Base-by-base conservation (phyloP, 2,329 filamentous ascomycete species). In the Endoconidiophora polonica region DNA sequence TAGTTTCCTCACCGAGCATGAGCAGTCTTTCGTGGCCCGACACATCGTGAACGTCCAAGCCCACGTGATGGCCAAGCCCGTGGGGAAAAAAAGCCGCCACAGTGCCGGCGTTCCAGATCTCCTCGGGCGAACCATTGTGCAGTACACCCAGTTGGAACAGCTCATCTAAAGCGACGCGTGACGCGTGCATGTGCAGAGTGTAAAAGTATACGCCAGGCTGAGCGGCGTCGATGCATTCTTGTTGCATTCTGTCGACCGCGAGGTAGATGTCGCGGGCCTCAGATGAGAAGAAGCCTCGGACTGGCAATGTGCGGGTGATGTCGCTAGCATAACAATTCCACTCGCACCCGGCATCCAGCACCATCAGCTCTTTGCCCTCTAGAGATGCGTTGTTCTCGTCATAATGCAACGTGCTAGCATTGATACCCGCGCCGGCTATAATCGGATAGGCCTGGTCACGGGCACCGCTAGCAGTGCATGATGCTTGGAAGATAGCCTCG, bases 291-390 rank as follows among this genome's bases (percentile, higher is more conserved):
- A 54, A 52, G 4, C 84, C 83, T 12, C 72, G 74, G 20, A 95
- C 66, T 3, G 90, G 90, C 56, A 95, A 78, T 0, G 88, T 91
- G 37, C 90, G 77, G 0, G 91, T 96, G 24, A 96, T 79, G 63
- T 96, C 90, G 52, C 83, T 84, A 26, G 86, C 86, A 62, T 98
- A 96, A 57, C 83, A 81, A 45, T 79, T 67, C 65, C 79, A 94
- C 64, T 96, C 90, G 56, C 80, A 83, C 2, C 86, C 88, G 1
- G 90, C 88, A 61, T 98, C 90, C 3, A 98, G 69, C 18, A 93
- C 79, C 29, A 96, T 68, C 26, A 88, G 72, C 59, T 88, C 77
- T 52, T 80, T 74, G 23, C 80, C 77, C 2, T 67, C 66, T 16
- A 96, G 73, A 1, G 78, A 65, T 57, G 83, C 74, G 58, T 93